phyloP scores from a whole-genome alignment of 2,329 filamentous ascomycete species.

The Cladosporium sp. region DNA sequence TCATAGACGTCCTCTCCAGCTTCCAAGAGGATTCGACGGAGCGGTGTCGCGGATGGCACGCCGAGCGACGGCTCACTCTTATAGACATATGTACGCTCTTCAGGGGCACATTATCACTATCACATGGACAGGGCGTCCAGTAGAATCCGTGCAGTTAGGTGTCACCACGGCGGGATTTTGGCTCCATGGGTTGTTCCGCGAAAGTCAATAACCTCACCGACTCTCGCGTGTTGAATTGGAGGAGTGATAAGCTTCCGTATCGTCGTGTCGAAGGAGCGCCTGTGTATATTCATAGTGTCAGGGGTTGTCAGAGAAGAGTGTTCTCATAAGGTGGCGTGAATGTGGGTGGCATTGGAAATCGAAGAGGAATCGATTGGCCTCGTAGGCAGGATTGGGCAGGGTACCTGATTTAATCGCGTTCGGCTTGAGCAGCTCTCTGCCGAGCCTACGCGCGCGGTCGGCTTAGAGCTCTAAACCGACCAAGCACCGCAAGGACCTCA shows the following conservation, averaged over 20 bases:
- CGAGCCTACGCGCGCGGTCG: neutral
- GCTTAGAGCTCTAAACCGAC: constrained; percentile 8
- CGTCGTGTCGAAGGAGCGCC: neutral
- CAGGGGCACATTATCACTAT: neutral
- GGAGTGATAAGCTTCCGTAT: constrained; percentile 2
- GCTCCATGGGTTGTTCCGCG: neutral
- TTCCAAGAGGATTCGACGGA: neutral
- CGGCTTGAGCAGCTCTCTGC: constrained; percentile 4
- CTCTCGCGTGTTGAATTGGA: neutral
- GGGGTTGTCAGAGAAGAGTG: neutral
- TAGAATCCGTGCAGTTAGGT: neutral
- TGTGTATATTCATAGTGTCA: neutral
- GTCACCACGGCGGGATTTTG: neutral
- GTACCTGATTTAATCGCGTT: neutral
- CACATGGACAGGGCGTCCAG: neutral
- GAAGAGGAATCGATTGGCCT: neutral
- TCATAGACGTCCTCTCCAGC: neutral
- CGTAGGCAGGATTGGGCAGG: neutral
- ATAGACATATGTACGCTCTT: neutral
- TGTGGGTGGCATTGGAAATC: neutral
- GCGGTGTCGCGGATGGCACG: neutral
- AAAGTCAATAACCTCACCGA: neutral
- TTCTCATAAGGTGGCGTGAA: neutral
- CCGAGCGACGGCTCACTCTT: neutral
- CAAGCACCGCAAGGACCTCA: too few species aligned